Percentiles rank a stretch among this genome's conserved stretches.
phyloP scores from a whole-genome alignment of 306 rosid genomes.

The Malus domestica region DNA sequence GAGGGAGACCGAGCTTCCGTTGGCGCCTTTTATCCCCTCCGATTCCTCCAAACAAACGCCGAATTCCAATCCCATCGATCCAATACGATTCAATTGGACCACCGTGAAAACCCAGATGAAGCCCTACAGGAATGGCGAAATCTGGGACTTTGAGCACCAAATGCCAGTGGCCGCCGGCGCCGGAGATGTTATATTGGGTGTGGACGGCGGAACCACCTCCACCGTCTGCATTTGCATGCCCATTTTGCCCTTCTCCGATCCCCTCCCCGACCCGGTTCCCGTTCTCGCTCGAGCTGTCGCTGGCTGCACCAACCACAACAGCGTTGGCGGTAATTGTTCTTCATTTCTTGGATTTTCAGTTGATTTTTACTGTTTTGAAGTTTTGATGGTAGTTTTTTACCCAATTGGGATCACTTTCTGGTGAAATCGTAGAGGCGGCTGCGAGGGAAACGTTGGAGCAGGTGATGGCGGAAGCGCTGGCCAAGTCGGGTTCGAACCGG shows the following conservation, averaged over 20 bases:
- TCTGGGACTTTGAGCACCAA: slow-evolving; percentile 76
- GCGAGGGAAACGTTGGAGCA: slow-evolving; percentile 85
- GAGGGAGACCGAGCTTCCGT: background rate
- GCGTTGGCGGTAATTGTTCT: slow-evolving; percentile 64
- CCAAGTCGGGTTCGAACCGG: slow-evolving; percentile 65
- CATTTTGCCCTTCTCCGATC: slow-evolving; percentile 33
- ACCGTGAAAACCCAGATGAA: slow-evolving; percentile 32
- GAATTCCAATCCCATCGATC: background rate
- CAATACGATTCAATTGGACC: no score
- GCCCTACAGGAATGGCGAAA: slow-evolving; percentile 64
- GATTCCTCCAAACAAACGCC: background rate
- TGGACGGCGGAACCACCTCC: slow-evolving; percentile 87
- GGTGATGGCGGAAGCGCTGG: slow-evolving; percentile 83
- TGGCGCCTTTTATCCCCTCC: background rate
- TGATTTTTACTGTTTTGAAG: background rate
- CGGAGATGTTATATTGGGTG: slow-evolving; percentile 55
- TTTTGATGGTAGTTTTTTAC: background rate
- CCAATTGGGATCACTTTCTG: background rate
- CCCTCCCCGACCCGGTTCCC: slow-evolving; percentile 54
- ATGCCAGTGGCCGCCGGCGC: slow-evolving; percentile 27
- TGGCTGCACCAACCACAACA: slow-evolving; percentile 92
- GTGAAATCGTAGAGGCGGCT: slow-evolving; percentile 53
- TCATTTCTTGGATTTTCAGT: background rate
- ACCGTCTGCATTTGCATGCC: slow-evolving; percentile 88
- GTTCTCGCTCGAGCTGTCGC: slow-evolving; percentile 72